phyloP scores from a whole-genome alignment of 176 grass and related monocot genomes.

The Musa beccarii region DNA sequence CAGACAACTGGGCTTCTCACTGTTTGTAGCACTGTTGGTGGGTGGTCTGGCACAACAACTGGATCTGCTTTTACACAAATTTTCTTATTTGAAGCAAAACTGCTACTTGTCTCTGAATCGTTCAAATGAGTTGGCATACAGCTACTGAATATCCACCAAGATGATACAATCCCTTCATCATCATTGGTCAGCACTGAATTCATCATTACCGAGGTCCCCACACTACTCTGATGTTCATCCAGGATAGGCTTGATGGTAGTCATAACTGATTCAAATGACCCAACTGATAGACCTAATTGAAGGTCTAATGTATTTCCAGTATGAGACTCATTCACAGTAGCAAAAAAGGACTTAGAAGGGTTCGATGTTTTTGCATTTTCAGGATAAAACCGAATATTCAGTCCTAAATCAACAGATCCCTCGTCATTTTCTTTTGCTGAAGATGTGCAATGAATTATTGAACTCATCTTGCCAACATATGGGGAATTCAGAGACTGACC shows the following conservation, averaged over 20 bases:
- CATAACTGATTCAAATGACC: constrained; percentile 51
- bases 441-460: constrained; percentile 44
- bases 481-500: constrained; percentile 41
- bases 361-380: constrained; percentile 25
- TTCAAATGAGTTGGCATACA: constrained; percentile 19
- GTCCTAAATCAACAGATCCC: constrained; percentile 45
- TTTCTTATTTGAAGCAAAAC: constrained; percentile 32
- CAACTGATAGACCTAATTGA: constrained; percentile 64
- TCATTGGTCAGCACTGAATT: constrained; percentile 9
- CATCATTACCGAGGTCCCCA: constrained; percentile 14
- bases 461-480: constrained; percentile 22
- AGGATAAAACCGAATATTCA: constrained; percentile 58
- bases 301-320: constrained; percentile 50
- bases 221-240: constrained; percentile 21
- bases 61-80: constrained; percentile 18
- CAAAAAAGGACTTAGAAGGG: constrained; percentile 26
- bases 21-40: constrained; percentile 37
- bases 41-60: constrained; percentile 27
- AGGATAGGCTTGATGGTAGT: constrained; percentile 27
- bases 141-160: constrained; percentile 42
- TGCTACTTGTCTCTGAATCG: constrained; percentile 30
- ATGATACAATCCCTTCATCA: constrained; percentile 29
- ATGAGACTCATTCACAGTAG: not conserved
- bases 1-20: constrained; percentile 39
- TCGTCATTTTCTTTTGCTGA: constrained; percentile 52